phyloP scores from a whole-genome alignment of 768 basidiomycete genomes.

The Psilocybe cyanescens region DNA sequence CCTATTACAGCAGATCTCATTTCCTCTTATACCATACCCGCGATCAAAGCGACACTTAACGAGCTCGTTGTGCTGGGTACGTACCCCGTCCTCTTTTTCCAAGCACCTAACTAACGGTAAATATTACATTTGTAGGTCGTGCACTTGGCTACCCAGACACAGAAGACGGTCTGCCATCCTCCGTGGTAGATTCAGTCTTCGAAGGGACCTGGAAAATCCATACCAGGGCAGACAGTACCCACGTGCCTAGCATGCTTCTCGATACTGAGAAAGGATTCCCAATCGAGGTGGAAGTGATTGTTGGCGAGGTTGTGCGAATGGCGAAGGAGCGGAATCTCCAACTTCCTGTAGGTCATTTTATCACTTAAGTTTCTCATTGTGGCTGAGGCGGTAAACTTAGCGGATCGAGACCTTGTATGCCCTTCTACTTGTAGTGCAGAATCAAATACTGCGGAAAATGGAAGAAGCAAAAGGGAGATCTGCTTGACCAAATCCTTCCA shows the following conservation, averaged over 20 bases:
- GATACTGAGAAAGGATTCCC: conserved; percentile 58
- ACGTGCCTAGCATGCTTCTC: conserved; percentile 59
- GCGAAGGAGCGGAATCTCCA: conserved; percentile 45
- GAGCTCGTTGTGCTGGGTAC: conserved; percentile 38
- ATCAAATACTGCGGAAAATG: conserved; percentile 51
- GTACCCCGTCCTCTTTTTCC: neutral
- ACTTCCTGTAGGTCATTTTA: conserved; percentile 49
- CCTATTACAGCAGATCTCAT: conserved; percentile 46
- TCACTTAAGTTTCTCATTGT: neutral
- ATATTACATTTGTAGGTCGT: conserved; percentile 28
- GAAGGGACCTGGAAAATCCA: neutral
- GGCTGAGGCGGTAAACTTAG: conserved; percentile 31
- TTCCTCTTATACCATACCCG: conserved; percentile 45
- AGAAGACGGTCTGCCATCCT: conserved; percentile 48
- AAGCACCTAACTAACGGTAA: neutral
- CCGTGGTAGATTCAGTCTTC: neutral
- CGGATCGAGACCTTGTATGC: conserved; percentile 64
- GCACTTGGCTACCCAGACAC: conserved; percentile 50
- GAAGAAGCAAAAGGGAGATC: conserved; percentile 7
- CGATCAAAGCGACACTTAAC: conserved; percentile 44
- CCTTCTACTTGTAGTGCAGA: conserved; percentile 60
- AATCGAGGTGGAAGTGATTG: conserved; percentile 67
- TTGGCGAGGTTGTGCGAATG: conserved; percentile 62
- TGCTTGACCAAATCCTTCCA: neutral
- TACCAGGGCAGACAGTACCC: neutral